These are phyloP conservation scores for Amylocystis lapponica DNA, from an alignment of 768 basidiomycete species.

Conservation along the genomic window DNA sequence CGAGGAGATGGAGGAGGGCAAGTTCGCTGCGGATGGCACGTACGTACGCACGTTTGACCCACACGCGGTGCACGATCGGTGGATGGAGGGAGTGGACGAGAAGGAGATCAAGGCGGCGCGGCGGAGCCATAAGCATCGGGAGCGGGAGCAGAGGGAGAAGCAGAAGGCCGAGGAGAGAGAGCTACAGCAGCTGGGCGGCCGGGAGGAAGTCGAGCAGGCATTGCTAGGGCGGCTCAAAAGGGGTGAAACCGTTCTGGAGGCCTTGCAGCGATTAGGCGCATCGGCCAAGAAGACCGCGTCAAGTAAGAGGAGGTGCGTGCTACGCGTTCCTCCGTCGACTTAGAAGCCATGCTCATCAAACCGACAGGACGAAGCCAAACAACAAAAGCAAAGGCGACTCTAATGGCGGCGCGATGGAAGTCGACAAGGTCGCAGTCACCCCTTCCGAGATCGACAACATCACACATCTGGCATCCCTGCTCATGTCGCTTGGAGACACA, in stretches of 20 bases:
- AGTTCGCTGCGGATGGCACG: conserved; percentile 90
- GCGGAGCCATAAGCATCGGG: conserved; percentile 67
- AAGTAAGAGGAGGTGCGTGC: conserved; percentile 18
- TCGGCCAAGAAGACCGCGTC: conserved; percentile 46
- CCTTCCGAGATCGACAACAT: conserved; percentile 62
- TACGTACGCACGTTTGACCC: conserved; percentile 86
- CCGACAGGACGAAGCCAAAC: conserved; percentile 23
- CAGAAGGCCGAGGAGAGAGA: conserved; percentile 72
- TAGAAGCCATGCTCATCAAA: conserved; percentile 6
- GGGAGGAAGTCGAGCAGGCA: conserved; percentile 54
- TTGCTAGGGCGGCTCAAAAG: conserved; percentile 74
- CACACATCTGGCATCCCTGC: conserved; percentile 81
- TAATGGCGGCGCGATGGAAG: conserved; percentile 36
- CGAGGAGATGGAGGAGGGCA: conserved; percentile 97
- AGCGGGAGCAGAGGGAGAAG: conserved; percentile 64
- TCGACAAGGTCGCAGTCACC: conserved; percentile 36
- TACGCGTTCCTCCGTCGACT: not conserved
- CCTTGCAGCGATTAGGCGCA: conserved; percentile 77
- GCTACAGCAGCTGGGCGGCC: conserved; percentile 60
- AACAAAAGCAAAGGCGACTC: conserved; percentile 25
- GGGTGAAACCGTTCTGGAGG: conserved; percentile 88
- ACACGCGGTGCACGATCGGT: conserved; percentile 87
- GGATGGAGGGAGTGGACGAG: conserved; percentile 92
- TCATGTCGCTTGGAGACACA: conserved; percentile 81
- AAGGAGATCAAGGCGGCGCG: conserved; percentile 79